Evolutionary conservation across 495 filamentous ascomycete species (phyloP).

Genomic region (Aspergillus campestris): DNA sequence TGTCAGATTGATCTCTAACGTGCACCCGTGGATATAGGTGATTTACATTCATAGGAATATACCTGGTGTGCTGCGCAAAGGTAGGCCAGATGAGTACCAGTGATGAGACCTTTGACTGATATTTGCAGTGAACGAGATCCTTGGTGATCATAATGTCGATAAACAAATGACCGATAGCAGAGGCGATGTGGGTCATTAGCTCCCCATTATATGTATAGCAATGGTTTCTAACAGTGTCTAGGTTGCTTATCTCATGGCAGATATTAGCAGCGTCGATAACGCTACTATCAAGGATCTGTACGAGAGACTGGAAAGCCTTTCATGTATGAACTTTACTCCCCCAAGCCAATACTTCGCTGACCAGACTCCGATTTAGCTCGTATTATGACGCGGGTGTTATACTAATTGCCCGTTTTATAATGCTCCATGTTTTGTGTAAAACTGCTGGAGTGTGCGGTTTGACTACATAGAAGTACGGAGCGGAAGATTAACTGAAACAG

Average conservation of each 20-base stretch:
- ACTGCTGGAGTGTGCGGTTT: not conserved
- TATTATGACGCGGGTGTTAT: slow-evolving; percentile 81
- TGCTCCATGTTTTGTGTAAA: not conserved
- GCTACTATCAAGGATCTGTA: slow-evolving; percentile 78
- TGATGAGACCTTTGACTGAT: not conserved
- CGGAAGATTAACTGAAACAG: too few relatives aligned
- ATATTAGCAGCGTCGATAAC: slow-evolving; percentile 77
- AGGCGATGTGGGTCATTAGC: slow-evolving; percentile 58
- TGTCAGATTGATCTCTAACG: too few relatives aligned
- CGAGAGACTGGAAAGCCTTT: slow-evolving; percentile 69
- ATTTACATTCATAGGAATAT: slow-evolving; percentile 96
- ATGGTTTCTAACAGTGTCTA: slow-evolving; percentile 19
- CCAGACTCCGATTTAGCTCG: slow-evolving; percentile 44
- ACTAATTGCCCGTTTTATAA: slow-evolving; percentile 38
- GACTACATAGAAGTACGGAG: too few relatives aligned
- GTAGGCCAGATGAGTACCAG: slow-evolving; percentile 26
- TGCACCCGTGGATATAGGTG: slow-evolving; percentile 35
- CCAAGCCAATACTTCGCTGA: not conserved
- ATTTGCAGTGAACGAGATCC: slow-evolving; percentile 72
- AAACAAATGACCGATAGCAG: slow-evolving; percentile 95
- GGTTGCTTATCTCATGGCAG: slow-evolving; percentile 96
- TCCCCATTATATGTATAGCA: not conserved
- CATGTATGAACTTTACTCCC: slow-evolving; percentile 51
- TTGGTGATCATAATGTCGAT: slow-evolving; percentile 93
- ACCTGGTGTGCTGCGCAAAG: slow-evolving; percentile 84